Percentiles rank a stretch among this genome's conserved stretches.
Conservation (phyloP, 495 filamentous ascomycete genomes). For the Symbiotaphrina buchneri region DNA sequence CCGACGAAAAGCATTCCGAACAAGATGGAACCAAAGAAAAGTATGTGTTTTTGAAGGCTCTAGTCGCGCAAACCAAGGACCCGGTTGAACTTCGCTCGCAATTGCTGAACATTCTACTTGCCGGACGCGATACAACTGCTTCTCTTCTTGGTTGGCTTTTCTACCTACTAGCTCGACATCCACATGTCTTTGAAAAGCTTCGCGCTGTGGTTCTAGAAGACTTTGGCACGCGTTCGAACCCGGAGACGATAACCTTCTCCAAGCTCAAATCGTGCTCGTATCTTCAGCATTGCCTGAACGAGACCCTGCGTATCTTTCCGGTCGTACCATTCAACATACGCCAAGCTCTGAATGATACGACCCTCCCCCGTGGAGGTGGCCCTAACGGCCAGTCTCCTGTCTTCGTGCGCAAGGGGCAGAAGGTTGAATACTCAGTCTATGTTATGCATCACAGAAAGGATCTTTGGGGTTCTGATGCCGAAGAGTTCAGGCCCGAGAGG, state of each 20-base stretch:
- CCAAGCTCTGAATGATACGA: conserved; percentile 22
- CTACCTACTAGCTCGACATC: conserved; percentile 22
- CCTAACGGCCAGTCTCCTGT: conserved; percentile 21
- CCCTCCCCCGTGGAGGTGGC: conserved; percentile 25
- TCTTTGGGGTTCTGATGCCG: conserved; percentile 5
- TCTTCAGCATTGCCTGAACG: conserved; percentile 8
- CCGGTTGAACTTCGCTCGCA: conserved; percentile 17
- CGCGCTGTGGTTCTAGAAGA: conserved; percentile 5
- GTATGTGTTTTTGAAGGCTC: conserved; percentile 9
- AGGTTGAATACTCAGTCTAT: conserved; percentile 3
- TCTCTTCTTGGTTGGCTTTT: conserved; percentile 33
- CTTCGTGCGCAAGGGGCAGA: conserved; percentile 18
- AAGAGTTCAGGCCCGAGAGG: conserved; percentile 5
- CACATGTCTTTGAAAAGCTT: conserved; percentile 6
- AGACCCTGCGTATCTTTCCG: conserved; percentile 28
- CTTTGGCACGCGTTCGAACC: conserved; percentile 6
- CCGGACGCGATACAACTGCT: conserved; percentile 36
- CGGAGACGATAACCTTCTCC: conserved; percentile 8
- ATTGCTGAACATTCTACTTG: conserved; percentile 28
- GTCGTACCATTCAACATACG: conserved; percentile 32
- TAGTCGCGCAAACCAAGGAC: conserved; percentile 6
- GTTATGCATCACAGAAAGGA: conserved; percentile 6
- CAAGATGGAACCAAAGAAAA: conserved; percentile 6
- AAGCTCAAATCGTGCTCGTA: conserved; percentile 9
- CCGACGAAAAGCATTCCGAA: conserved; percentile 4